Evolutionary conservation across 1,284 basidiomycete genomes (phyloP), one percentile per base, ranked within the genome.

Genomic region (Somion occarium): DNA sequence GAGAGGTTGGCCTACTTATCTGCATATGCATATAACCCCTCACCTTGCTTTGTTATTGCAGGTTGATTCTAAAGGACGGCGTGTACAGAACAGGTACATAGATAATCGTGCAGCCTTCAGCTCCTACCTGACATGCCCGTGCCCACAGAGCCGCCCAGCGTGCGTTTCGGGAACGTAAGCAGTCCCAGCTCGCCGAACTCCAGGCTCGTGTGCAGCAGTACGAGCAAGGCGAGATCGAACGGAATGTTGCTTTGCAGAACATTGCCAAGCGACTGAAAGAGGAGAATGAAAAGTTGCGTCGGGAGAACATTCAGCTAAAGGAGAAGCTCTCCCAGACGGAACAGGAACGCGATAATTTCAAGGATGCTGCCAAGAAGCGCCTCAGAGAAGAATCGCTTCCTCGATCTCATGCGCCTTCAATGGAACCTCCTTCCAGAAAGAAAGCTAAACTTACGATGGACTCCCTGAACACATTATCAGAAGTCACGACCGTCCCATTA

Each of bases 111-210:
- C 30, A 50, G 20, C 41, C 7, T 34, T 34, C 15, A 34, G 30
- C 15, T 7, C 30, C 7, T 15, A 34, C 15, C 38, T 48, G n/a
- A 25, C 24, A 27, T 51, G 5, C 26, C 47, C 38, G 23, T 43
- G 23, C 18, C 45, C 52, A 7, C 56, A 95, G 93, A 56, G 89
- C 89, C 38, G 91, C 91, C 3, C 93, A 96, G 65, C 84, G 93
- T 42, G 92, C 93, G 3, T 94, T 95, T 68, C 81, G 93, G 37
- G 93, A 94, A 61, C 83, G 93, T 53, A 92, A 91, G 65, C 91
- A 94, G 63, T 87, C 88, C 22, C 93, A 94, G 63, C 84, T 95
- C 39, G 82, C 85, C n/a, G 92, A 93, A 49, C 79, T 95, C 27
- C 91, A 95, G 69, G 88, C 91, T 54, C 86, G 91, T 43, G 75